Evolutionary conservation across 106 monocot genomes (phyloP).

Genomic region (Apostasia ramifera): DNA sequence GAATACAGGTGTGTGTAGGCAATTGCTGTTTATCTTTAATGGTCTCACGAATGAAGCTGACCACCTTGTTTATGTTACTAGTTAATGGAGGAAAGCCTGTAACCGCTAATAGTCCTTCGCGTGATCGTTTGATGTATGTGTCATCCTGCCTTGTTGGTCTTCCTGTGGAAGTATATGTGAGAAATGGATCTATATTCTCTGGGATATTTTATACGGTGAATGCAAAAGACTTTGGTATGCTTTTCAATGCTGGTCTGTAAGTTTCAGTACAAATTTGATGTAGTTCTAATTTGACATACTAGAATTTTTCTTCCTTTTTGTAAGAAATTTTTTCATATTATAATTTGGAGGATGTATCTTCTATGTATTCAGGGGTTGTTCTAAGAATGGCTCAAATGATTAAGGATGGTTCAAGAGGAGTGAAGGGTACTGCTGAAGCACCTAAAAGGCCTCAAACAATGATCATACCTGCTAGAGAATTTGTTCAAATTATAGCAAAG

Average conservation of each 20-base stretch:
- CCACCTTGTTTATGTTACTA: conserved; percentile 19
- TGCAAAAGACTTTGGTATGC: conserved; percentile 82
- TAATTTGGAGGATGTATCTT: not conserved
- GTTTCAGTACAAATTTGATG: not conserved
- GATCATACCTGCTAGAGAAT: conserved; percentile 79
- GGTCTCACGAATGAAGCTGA: not conserved
- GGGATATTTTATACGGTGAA: conserved; percentile 84
- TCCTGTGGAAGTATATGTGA: conserved; percentile 77
- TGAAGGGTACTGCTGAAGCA: conserved; percentile 26
- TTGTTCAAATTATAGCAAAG: conserved; percentile 94
- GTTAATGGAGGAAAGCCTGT: conserved; percentile 46
- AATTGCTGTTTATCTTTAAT: not conserved
- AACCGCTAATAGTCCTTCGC: conserved; percentile 30
- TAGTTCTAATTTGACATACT: not conserved
- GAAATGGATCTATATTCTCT: conserved; percentile 84
- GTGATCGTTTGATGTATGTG: conserved; percentile 73
- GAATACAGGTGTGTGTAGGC: conserved; percentile 18
- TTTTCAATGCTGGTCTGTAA: not conserved
- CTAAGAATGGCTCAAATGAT: conserved; percentile 81
- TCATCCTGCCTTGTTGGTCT: conserved; percentile 68
- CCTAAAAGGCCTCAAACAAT: conserved; percentile 68
- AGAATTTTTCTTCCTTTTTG: not conserved
- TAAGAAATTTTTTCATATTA: not conserved
- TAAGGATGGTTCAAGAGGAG: conserved; percentile 74
- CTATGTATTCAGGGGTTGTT: conserved; percentile 51